phyloP scores from a whole-genome alignment of 768 basidiomycete genomes.

The Cyathus striatus region DNA sequence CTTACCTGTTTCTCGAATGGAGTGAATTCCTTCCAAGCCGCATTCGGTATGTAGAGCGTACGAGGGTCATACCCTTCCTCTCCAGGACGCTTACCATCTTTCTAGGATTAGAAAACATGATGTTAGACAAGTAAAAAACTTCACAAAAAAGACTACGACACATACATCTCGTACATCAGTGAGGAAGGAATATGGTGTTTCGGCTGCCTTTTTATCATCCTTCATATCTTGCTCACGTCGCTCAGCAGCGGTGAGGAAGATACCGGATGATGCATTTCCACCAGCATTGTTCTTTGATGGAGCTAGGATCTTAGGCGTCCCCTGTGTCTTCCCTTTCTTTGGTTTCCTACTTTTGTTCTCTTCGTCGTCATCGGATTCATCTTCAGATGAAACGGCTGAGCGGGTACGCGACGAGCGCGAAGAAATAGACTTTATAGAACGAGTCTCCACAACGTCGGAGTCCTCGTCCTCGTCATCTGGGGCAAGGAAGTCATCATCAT shows the following conservation, averaged over 20 bases:
- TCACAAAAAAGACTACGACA: conserved; percentile 5
- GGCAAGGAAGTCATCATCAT: conserved; percentile 72
- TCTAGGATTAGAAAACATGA: conserved; percentile 35
- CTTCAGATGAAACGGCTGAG: conserved; percentile 29
- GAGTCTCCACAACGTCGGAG: conserved; percentile 44
- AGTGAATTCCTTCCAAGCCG: conserved; percentile 79
- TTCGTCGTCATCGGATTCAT: conserved; percentile 33
- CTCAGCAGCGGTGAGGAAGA: conserved; percentile 83
- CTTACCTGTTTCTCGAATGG: conserved; percentile 89
- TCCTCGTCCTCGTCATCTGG: conserved; percentile 52
- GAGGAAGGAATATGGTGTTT: conserved; percentile 76
- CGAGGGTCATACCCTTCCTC: conserved; percentile 88
- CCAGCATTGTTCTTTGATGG: conserved; percentile 19
- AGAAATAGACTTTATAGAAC: conserved; percentile 41
- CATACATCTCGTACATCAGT: conserved; percentile 66
- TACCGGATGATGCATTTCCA: conserved; percentile 21
- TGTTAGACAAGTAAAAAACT: not conserved
- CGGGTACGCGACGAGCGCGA: conserved; percentile 37
- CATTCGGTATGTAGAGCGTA: conserved; percentile 75
- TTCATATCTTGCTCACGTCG: conserved; percentile 71
- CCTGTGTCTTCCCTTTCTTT: conserved; percentile 22
- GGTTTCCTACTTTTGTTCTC: conserved; percentile 20
- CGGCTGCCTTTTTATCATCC: conserved; percentile 74
- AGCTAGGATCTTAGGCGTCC: conserved; percentile 27
- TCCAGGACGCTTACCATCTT: conserved; percentile 73